Base-by-base conservation (phyloP, 768 basidiomycete species). In the Auriscalpium vulgare region DNA sequence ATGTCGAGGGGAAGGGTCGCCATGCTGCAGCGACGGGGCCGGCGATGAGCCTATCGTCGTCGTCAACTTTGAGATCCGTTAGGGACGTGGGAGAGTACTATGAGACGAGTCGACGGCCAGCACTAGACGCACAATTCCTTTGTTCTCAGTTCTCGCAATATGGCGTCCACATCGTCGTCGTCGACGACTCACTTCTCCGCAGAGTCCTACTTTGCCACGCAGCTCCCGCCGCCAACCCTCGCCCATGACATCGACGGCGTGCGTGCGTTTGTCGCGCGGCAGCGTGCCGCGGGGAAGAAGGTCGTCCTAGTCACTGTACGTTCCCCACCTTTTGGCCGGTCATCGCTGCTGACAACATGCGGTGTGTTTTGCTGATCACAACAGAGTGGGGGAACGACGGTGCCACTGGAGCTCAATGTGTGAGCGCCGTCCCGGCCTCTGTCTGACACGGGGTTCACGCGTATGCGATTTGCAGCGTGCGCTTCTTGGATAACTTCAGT, bases 391-490 rank as follows among this genome's bases (percentile, higher is more conserved):
- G 95, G 97, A 57, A 99, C 97, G 16, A 98, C 95, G 2, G 95
- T 98, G 8, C 95, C 95, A 3, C 74, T 99, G 57, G 97, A 99
- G 76, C 89, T 94, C 77, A 98, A 98, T 67, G 94, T 97, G 97
- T 97, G 79, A 84, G 95, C 77, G 53, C 34, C 17, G 19, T 51
- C 48, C 40, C 43, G 23, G 51, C 37, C 50, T 38, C 37, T 37
- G 45, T 37, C 47, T 50, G 43, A 50, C 55, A 48, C 55, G 40
- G 46, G 45, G 53, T 59, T 62, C 56, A 61, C 56, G 62, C 56
- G 52, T 59, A 64, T 68, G 38, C 29, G 43, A 46, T 59, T 56
- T 61, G n/a, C 65, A 99, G 95, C 63, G 97, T 99, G 48, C 91
- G 97, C 51, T 99, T 97, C 70, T 78, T 99, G 34, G 95, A 98